Conservation (phyloP, 2,329 filamentous ascomycete species). For the Pseudocercospora vitis region DNA sequence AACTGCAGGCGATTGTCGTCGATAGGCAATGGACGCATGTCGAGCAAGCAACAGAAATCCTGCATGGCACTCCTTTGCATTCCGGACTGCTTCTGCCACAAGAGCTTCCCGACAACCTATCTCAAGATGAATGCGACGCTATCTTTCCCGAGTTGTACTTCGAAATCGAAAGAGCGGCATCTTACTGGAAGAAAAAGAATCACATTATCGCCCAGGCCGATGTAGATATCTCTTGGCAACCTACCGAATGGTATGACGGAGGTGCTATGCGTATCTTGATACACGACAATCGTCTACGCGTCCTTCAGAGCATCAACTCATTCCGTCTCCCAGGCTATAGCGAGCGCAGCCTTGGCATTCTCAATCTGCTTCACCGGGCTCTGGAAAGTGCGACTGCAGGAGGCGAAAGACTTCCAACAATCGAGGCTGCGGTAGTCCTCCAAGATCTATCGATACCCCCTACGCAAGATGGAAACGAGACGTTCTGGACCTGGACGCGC, state of each 20-base stretch:
- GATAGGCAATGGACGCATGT: not conserved
- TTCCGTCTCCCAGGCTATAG: slow-evolving; percentile 24
- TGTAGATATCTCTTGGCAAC: slow-evolving; percentile 16
- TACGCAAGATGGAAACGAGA: slow-evolving; percentile 14
- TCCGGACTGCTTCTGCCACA: not conserved
- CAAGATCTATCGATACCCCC: slow-evolving; percentile 41
- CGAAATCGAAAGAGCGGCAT: slow-evolving; percentile 32
- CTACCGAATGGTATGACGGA: slow-evolving; percentile 7
- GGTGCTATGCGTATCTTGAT: slow-evolving; percentile 30
- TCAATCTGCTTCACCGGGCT: slow-evolving; percentile 49
- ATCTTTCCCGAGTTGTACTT: slow-evolving; percentile 33
- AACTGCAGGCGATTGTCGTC: not conserved
- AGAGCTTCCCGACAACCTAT: not conserved
- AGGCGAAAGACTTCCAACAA: slow-evolving; percentile 43
- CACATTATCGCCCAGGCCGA: slow-evolving; percentile 27
- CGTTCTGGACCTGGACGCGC: slow-evolving; percentile 29
- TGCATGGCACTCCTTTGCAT: no score
- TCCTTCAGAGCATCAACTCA: slow-evolving; percentile 27
- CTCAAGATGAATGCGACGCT: slow-evolving; percentile 25
- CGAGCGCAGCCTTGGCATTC: slow-evolving; percentile 36
- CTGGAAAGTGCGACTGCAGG: slow-evolving; percentile 41
- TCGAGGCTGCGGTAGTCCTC: slow-evolving; percentile 50
- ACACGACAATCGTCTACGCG: slow-evolving; percentile 31
- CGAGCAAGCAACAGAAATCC: no score
- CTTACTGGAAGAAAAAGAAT: slow-evolving; percentile 23